Base-by-base conservation (phyloP, 1,284 basidiomycete species). In the Marasmius oreades region DNA sequence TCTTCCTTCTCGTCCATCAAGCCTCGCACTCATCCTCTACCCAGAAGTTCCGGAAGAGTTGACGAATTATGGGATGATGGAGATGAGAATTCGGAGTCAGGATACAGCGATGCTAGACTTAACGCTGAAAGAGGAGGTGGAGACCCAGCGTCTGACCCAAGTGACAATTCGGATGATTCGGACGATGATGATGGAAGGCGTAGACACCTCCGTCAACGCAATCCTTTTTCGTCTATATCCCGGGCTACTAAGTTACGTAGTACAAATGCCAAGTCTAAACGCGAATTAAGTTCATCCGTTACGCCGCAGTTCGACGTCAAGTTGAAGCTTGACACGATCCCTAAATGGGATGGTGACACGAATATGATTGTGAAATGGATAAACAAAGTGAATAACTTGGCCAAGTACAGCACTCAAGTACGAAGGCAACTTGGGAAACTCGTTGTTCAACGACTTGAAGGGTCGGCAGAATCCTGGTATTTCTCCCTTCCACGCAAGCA, bases 261-360 rank as follows among this genome's bases (percentile, higher is more conserved):
- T 44, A 10, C 22, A 16, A 44, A 44, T 16, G 43, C 43, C 8
- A 8, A n/a, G n/a, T n/a, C 18, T n/a, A 7, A 10, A n/a, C 8
- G 43, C 10, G 16, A 44, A 7, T 7, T 23, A n/a, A 44, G 8
- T 36, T 36, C 43, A 18, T 7, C 7, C 7, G 42, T 53, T 14
- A 50, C n/a, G n/a, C n/a, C n/a, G n/a, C n/a, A 26, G 5, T 57
- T 57, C 20, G 52, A 57, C 24, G 12, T 43, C 3, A 53, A 53
- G 33, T 22, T 57, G 1, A 57, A 57, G 22, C 18, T 53, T 22
- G 55, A 57, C 16, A 18, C 22, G 8, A 39, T 52, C 2, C 55
- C 55, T 20, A 55, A 11, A 1, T 55, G 54, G 54, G 54, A 56
- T 39, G 44, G 52, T 11, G 26, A 57, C 36, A 50, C 44, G 20